Evolutionary conservation across 108 stramenopile genomes (phyloP).

Genomic region (Skeletonema tropicum): DNA sequence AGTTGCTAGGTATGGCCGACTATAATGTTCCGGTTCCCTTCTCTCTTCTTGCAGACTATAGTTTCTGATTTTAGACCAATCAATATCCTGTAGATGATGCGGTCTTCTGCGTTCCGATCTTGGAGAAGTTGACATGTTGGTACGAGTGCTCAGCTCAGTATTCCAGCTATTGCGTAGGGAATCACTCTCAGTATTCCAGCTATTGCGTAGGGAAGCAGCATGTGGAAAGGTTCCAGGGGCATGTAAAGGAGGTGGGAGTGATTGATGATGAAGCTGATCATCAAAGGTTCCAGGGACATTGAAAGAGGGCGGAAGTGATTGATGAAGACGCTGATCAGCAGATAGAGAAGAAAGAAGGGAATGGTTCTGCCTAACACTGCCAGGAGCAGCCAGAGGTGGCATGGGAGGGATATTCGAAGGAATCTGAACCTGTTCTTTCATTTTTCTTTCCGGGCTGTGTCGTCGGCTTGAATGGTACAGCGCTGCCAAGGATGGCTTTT

Average conservation of each 20-base stretch:
- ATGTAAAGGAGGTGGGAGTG: not conserved
- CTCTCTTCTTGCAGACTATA: constrained; percentile 3
- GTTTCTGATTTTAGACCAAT: constrained; percentile 8
- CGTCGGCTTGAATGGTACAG: not conserved
- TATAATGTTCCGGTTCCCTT: not conserved
- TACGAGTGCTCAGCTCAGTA: not conserved
- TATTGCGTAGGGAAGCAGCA: not conserved
- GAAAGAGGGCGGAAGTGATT: not conserved
- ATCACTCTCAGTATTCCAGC: not conserved
- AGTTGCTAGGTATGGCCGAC: not conserved
- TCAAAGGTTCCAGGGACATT: not conserved
- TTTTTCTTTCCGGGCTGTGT: not conserved
- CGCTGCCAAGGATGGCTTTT: not conserved
- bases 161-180: not conserved
- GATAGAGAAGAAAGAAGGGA: not conserved
- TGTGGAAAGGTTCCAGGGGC: constrained; percentile 1
- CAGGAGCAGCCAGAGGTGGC: not conserved
- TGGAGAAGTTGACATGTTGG: not conserved
- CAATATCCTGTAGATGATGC: constrained; percentile 1
- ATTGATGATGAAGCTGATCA: not conserved
- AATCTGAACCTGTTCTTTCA: not conserved
- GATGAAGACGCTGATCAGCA: not conserved
- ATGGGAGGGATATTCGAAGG: not conserved
- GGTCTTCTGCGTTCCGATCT: not conserved
- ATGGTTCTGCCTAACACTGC: not conserved